Evolutionary conservation across 371 early-diverging fungal species (phyloP).

Genomic region (Mortierella sp.): DNA sequence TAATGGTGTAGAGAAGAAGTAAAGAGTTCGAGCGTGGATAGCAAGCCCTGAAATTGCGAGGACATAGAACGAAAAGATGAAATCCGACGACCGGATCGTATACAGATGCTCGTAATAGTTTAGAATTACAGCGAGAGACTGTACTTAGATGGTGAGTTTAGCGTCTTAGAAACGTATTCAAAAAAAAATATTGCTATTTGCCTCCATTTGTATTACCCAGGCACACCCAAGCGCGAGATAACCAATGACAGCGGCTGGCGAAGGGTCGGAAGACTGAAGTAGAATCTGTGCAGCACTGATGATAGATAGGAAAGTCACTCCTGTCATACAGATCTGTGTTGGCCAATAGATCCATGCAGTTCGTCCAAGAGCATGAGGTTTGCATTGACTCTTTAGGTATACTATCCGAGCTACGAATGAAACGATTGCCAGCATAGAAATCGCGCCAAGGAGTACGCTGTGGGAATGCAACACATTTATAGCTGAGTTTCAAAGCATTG

Average conservation of each 20-base stretch:
- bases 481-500: too few relatives aligned
- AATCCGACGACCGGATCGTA: conserved; percentile 23
- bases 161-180: too few relatives aligned
- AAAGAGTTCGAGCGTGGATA: conserved; percentile 6
- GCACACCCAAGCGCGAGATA: conserved; percentile 8
- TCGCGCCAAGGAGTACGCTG: conserved; percentile 19
- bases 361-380: conserved; percentile 24
- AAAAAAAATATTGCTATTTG: too few relatives aligned
- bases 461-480: neutral
- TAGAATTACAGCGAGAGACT: conserved; percentile 4
- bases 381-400: neutral
- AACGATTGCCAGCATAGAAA: neutral
- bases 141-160: too few relatives aligned
- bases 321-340: conserved; percentile 21
- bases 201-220: conserved; percentile 11
- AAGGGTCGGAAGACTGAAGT: neutral
- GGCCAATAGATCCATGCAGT: conserved; percentile 40
- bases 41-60: conserved; percentile 7
- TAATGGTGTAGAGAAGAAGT: neutral
- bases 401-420: conserved; percentile 4
- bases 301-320: neutral
- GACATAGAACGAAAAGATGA: conserved; percentile 25
- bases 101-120: conserved; percentile 28
- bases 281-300: neutral
- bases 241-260: neutral